These are phyloP conservation scores for Umbelopsis sp. DNA, from an alignment of 192 early-diverging fungal species.

Conservation along the genomic window DNA sequence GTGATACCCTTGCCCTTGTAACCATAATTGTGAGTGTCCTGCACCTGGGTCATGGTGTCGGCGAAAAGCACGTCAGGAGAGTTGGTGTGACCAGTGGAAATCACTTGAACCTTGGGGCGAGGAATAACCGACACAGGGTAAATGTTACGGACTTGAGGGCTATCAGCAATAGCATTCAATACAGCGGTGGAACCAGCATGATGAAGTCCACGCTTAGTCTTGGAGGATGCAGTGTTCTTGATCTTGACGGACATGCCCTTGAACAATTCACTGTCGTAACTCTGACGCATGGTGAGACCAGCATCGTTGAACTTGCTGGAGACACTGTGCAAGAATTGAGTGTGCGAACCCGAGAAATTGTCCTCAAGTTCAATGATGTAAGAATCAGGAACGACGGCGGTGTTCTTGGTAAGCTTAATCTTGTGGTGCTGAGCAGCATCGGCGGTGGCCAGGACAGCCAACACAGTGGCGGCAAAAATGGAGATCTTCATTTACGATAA, in stretches of 20 bases:
- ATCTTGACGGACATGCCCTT: constrained; percentile 15
- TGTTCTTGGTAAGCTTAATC: constrained; percentile 6
- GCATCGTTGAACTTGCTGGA: constrained; percentile 7
- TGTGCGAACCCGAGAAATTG: neutral
- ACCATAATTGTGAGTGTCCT: constrained; percentile 45
- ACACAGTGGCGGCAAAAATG: neutral
- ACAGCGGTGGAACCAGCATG: constrained; percentile 2
- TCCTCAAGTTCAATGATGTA: constrained; percentile 1
- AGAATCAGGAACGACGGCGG: neutral
- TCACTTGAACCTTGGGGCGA: constrained; percentile 15
- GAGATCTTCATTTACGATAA: constrained; percentile 2
- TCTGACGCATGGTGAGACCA: constrained; percentile 7
- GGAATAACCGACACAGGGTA: constrained; percentile 30
- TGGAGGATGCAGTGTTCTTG: neutral
- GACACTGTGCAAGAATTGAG: neutral
- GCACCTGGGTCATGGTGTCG: constrained; percentile 57
- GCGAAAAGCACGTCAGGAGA: constrained; percentile 32
- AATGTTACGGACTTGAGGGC: constrained; percentile 23
- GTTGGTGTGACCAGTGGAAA: neutral
- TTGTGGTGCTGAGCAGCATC: constrained; percentile 10
- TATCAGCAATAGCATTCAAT: constrained; percentile 3
- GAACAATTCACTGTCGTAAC: constrained; percentile 10
- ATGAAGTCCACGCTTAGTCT: neutral
- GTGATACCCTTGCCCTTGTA: constrained; percentile 64
- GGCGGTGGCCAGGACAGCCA: neutral